Base-by-base conservation (phyloP, 768 basidiomycete genomes). In the Arthromyces matolae region DNA sequence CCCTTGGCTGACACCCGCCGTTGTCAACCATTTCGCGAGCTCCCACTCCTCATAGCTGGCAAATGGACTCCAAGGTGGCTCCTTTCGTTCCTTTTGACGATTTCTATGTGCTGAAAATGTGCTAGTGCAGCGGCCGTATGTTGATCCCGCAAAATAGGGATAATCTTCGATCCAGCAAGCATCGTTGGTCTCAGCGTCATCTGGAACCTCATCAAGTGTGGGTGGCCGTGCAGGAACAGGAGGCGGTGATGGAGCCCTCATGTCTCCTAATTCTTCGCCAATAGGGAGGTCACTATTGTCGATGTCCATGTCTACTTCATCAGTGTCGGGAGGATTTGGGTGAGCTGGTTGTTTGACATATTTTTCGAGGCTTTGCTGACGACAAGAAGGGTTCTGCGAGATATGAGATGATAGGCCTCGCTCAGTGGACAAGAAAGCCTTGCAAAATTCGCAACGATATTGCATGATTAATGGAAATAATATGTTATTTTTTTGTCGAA, bases 401-500 rank as follows among this genome's bases (percentile, higher is more conserved):
- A 37, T 29, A 34, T 48, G 38, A 16, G 47, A 48, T 13, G n/a
- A 33, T 8, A 41, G 27, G 12, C 47, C 47, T 25, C 43, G 40
- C 5, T 4, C 3, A 9, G 48, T 49, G 1, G 13, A 18, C 14
- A 36, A 9, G 3, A 7, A 6, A 1, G 19, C 1, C 1, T 37
- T 23, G 27, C 48, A 49, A 23, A 49, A 49, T 29, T 43, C 41
- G 25, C 48, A 49, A 3, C n/a, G 25, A 41, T 34, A 18, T 29
- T 29, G 13, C 36, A 47, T 37, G 14, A n/a, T n/a, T 31, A 14
- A 31, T 8, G 25, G 12, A 27, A 23, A 9, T 5, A 4, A 18
- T 24, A 24, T 3, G 19, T 28, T 5, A 10, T 25, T 29, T 8
- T 34, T 3, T 22, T 13, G 13, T 23, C 10, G 13, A 45, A n/a